Evolutionary conservation across 2,329 filamentous ascomycete genomes (phyloP), one percentile per base, ranked within the genome.

Genomic region (Cladosporium cucumerinum): DNA sequence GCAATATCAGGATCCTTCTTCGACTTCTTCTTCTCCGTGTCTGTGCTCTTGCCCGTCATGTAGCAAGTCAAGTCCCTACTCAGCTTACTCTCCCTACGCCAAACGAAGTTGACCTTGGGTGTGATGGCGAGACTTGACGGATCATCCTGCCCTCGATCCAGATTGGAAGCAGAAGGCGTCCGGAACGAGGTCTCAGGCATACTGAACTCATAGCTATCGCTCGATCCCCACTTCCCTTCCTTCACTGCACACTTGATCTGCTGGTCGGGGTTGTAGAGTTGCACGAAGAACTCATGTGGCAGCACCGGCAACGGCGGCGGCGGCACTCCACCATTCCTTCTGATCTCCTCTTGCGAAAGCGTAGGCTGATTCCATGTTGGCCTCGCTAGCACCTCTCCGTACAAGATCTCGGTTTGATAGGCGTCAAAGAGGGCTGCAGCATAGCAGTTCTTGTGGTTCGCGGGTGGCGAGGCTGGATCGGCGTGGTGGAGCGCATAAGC

Each of bases 231-330:
- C 66, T 89, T 88, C 36, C 90, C 89, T 48, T 88, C 84, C 70
- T 90, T 87, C 72, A 88, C 85, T 71, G 85, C 87, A 39, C 98
- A 85, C 0, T 82, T 72, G 23, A 98, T 82, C 71, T 90, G 85
- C 77, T 95, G 92, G 75, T 98, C 94, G 0, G 95, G 95, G 75
- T 97, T 95, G 82, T 97, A 98, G 3, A 99, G 87, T 72, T 94
- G 89, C 46, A 98, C 84, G n/a, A 85, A 84, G 76, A 98, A 97
- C 61, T 86, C 82, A 64, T 89, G 88, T 0, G 94, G 93, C 30
- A 92, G 85, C 36, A 91, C 83, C 11, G 93, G 90, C 66, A 89
- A 85, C 0, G 89, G 88, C 18, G 85, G 85, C 25, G 85, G 88
- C 3, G 85, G 81, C 0, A 87, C 79, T 18, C 89, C 89, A 66